Evolutionary conservation across 2,329 filamentous ascomycete species (phyloP).

Genomic region (Tolypocladium endophyticum): DNA sequence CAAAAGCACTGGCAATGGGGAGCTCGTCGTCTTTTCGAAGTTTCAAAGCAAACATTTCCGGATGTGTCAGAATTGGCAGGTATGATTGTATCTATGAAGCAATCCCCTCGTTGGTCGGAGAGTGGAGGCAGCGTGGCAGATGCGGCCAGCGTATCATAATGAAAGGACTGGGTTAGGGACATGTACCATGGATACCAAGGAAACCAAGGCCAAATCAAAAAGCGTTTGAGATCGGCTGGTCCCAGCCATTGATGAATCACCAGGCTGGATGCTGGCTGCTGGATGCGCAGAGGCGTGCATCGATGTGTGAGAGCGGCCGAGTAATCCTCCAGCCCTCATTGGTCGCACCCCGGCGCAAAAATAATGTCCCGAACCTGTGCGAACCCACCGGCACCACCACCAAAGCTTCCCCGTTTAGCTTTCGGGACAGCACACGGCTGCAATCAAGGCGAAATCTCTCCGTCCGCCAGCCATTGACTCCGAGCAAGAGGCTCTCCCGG

Average conservation of each 20-base stretch:
- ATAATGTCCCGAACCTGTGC: slow-evolving; percentile 20
- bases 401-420: slow-evolving; percentile 19
- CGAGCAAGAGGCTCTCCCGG: slow-evolving; percentile 23
- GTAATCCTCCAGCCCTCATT: slow-evolving; percentile 18
- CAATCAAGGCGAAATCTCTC: slow-evolving; percentile 9
- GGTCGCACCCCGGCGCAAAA: slow-evolving; percentile 16
- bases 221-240: not conserved
- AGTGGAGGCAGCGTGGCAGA: slow-evolving; percentile 31
- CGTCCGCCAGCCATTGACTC: slow-evolving; percentile 21
- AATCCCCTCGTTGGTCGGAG: slow-evolving; percentile 24
- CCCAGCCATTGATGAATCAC: not conserved
- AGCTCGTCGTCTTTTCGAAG: too few species aligned
- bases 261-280: not conserved
- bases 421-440: slow-evolving; percentile 2
- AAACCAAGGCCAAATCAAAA: not conserved
- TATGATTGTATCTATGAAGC: slow-evolving; percentile 23
- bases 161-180: slow-evolving; percentile 16
- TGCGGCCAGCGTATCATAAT: slow-evolving; percentile 24
- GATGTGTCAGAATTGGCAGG: too few species aligned
- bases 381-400: slow-evolving; percentile 8
- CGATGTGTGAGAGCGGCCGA: not conserved
- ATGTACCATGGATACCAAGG: not conserved
- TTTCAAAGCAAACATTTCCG: too few species aligned
- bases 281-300: not conserved
- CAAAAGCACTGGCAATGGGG: not conserved